Evolutionary conservation across 1,284 basidiomycete species (phyloP).

Genomic region (Apiotrichum porosum): DNA sequence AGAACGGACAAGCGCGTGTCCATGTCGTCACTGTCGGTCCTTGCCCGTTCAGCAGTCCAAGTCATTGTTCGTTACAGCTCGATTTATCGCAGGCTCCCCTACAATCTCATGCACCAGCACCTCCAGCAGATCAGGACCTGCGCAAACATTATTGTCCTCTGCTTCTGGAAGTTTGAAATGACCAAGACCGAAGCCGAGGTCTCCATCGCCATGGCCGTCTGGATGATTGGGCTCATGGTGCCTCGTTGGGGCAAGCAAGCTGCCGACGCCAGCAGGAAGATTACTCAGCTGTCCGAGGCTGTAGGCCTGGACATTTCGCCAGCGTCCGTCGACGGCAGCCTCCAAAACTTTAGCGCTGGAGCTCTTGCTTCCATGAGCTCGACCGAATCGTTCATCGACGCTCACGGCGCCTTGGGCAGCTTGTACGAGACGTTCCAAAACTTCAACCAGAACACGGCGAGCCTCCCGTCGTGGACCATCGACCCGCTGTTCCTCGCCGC

Average conservation of each 20-base stretch:
- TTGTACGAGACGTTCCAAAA: slow-evolving; percentile 13
- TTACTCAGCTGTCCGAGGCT: slow-evolving; percentile 4
- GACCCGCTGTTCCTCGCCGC: slow-evolving; percentile 10
- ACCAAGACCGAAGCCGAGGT: slow-evolving; percentile 18
- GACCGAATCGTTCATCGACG: slow-evolving; percentile 1
- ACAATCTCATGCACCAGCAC: slow-evolving; percentile 19
- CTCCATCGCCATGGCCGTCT: slow-evolving; percentile 9
- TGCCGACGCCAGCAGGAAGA: slow-evolving; percentile 7
- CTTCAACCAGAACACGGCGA: neutral
- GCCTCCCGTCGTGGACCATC: slow-evolving; percentile 6
- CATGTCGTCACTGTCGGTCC: slow-evolving; percentile 14
- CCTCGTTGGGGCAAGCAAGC: slow-evolving; percentile 13
- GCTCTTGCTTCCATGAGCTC: neutral
- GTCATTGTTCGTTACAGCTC: slow-evolving; percentile 14
- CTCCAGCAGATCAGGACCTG: slow-evolving; percentile 17
- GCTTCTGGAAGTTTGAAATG: slow-evolving; percentile 19
- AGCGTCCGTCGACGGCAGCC: neutral
- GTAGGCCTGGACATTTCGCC: slow-evolving; percentile 4
- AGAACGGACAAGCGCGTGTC: slow-evolving; percentile 14
- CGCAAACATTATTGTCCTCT: slow-evolving; percentile 19
- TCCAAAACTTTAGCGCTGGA: neutral
- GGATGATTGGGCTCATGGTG: slow-evolving; percentile 17
- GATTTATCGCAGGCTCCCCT: slow-evolving; percentile 9
- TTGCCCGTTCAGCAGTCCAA: slow-evolving; percentile 17
- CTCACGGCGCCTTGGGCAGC: slow-evolving; percentile 3